Conservation (phyloP, 495 filamentous ascomycete genomes). For the Podospora bellae-mahoneyi region DNA sequence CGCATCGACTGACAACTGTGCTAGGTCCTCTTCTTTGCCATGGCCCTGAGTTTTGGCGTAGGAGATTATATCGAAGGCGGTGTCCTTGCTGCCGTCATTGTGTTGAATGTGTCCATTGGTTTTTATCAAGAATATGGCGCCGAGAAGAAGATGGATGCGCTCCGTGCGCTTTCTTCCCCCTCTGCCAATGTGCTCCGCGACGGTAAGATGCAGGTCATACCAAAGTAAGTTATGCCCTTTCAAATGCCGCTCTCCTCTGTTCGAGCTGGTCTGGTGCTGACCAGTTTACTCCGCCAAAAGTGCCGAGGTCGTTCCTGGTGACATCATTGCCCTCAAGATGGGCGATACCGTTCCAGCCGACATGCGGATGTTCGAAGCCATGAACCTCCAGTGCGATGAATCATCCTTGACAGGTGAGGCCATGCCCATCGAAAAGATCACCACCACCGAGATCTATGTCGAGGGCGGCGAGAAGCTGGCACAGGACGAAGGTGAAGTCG, state of each 20-base stretch:
- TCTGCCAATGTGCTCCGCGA: constrained; percentile 73
- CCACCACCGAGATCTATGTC: constrained; percentile 32
- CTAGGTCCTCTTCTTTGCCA: constrained; percentile 77
- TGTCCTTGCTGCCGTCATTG: constrained; percentile 75
- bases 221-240: constrained; percentile 43
- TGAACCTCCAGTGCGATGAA: constrained; percentile 58
- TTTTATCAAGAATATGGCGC: constrained; percentile 83
- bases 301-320: constrained; percentile 74
- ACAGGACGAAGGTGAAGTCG: constrained; percentile 48
- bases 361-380: constrained; percentile 67
- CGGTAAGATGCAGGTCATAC: constrained; percentile 59
- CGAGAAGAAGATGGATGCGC: constrained; percentile 81
- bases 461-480: constrained; percentile 32
- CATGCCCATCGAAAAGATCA: constrained; percentile 40
- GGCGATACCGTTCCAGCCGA: constrained; percentile 83
- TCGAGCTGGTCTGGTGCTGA: background rate
- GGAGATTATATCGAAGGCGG: constrained; percentile 79
- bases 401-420: constrained; percentile 66
- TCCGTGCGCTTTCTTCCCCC: constrained; percentile 73
- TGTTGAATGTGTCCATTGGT: constrained; percentile 73
- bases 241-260: background rate
- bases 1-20: constrained; percentile 20
- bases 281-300: constrained; percentile 38
- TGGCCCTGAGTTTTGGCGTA: constrained; percentile 78
- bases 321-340: constrained; percentile 75